phyloP scores from a whole-genome alignment of 371 early-diverging fungal genomes.

The Mucor sp. region DNA sequence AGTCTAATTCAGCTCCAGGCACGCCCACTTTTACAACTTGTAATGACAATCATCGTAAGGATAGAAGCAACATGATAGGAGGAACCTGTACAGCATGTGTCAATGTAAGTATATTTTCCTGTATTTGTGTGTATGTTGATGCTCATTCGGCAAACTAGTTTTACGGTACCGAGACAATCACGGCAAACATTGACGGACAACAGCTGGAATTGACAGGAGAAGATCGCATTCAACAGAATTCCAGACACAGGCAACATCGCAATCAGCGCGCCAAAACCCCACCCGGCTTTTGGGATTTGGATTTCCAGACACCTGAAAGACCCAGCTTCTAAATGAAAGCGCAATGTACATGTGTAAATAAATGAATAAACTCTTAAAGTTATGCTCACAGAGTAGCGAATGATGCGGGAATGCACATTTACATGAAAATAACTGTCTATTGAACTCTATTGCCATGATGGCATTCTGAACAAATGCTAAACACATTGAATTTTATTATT shows the following conservation, averaged over 20 bases:
- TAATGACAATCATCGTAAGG: neutral
- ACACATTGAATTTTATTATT: neutral
- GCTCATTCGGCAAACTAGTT: neutral
- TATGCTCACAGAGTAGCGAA: no score
- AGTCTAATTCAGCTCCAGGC: neutral
- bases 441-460: no score
- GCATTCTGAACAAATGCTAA: neutral
- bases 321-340: neutral
- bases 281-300: slow-evolving; percentile 8
- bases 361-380: neutral
- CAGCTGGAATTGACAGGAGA: neutral
- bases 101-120: neutral
- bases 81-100: neutral
- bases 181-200: neutral
- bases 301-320: neutral
- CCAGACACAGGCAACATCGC: neutral
- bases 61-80: neutral
- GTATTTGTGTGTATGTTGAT: neutral
- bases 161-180: neutral
- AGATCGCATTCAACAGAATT: slow-evolving; percentile 4
- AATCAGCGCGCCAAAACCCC: neutral
- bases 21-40: neutral
- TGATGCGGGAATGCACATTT: no score
- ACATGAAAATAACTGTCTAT: no score
- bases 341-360: neutral